phyloP scores from a whole-genome alignment of 345 rosid genomes.

The Linum usitatissimum region DNA sequence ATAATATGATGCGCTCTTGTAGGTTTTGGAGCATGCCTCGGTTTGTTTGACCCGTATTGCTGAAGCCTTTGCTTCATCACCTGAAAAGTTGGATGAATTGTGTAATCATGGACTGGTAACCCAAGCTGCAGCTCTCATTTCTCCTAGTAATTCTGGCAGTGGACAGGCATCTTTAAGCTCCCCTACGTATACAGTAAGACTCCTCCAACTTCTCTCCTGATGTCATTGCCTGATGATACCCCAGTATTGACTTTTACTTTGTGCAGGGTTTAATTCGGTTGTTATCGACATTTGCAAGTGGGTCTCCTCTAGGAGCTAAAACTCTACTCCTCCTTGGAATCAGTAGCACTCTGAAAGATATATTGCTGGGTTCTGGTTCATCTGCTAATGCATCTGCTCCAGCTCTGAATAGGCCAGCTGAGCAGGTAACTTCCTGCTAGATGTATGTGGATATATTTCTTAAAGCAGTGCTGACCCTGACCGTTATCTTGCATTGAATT shows the following conservation, averaged over 20 bases:
- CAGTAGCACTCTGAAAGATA: slow-evolving; percentile 88
- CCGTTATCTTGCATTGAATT: not conserved
- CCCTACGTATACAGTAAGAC: slow-evolving; percentile 80
- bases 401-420: slow-evolving; percentile 87
- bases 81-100: slow-evolving; percentile 83
- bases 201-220: slow-evolving; percentile 4
- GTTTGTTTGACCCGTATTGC: slow-evolving; percentile 96
- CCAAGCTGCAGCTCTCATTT: slow-evolving; percentile 92
- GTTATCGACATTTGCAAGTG: slow-evolving; percentile 96
- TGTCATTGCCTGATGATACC: slow-evolving; percentile 6
- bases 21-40: slow-evolving; percentile 98
- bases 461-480: not conserved
- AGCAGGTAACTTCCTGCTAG: slow-evolving; percentile 48
- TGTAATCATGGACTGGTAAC: slow-evolving; percentile 95
- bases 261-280: slow-evolving; percentile 88
- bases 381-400: slow-evolving; percentile 79
- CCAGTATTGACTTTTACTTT: slow-evolving; percentile 20
- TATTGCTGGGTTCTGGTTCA: slow-evolving; percentile 76
- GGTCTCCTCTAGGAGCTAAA: slow-evolving; percentile 88
- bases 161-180: slow-evolving; percentile 90
- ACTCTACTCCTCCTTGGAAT: slow-evolving; percentile 89
- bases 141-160: slow-evolving; percentile 86
- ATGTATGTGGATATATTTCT: not conserved
- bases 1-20: slow-evolving; percentile 15
- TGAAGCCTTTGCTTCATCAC: slow-evolving; percentile 87